Evolutionary conservation across 2,329 filamentous ascomycete species (phyloP).

Genomic region (Domatiomyces globalis): DNA sequence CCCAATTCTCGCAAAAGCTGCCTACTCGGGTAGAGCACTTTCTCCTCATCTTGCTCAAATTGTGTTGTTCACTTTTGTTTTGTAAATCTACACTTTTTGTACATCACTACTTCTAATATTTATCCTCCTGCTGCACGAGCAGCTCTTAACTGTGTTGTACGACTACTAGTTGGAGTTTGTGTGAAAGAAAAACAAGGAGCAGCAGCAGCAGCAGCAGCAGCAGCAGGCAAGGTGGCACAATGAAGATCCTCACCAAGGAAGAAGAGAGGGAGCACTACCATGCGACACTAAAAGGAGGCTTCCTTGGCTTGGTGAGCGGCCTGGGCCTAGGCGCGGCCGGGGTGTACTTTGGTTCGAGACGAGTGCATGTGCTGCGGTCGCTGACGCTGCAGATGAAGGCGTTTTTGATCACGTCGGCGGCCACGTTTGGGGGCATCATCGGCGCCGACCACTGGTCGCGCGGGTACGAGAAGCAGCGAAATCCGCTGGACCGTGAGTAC

Average conservation of each 20-base stretch:
- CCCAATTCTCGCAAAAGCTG: too few species aligned
- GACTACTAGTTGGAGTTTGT: too few species aligned
- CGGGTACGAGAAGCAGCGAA: conserved; percentile 53
- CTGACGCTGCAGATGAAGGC: conserved; percentile 81
- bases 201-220: not conserved
- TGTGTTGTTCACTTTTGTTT: too few species aligned
- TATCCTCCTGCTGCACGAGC: too few species aligned
- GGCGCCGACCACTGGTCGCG: conserved; percentile 64
- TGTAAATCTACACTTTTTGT: too few species aligned
- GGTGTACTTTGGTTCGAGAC: conserved; percentile 51
- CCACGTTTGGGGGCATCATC: conserved; percentile 79
- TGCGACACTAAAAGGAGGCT: conserved; percentile 60
- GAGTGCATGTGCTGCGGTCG: conserved; percentile 63
- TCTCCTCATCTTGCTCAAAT: too few species aligned
- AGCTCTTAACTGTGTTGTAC: too few species aligned
- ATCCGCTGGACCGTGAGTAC: conserved; percentile 54
- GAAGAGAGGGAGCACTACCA: conserved; percentile 79
- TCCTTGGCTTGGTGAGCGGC: conserved; percentile 57
- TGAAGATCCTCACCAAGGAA: conserved; percentile 95
- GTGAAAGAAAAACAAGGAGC: too few species aligned
- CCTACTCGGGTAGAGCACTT: too few species aligned
- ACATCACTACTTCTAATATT: too few species aligned
- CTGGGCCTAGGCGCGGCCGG: conserved; percentile 52
- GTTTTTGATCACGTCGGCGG: conserved; percentile 71
- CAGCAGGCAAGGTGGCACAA: conserved; percentile 25